Base-by-base conservation (phyloP, 2,329 filamentous ascomycete genomes). In the Fusarium mexicanum region DNA sequence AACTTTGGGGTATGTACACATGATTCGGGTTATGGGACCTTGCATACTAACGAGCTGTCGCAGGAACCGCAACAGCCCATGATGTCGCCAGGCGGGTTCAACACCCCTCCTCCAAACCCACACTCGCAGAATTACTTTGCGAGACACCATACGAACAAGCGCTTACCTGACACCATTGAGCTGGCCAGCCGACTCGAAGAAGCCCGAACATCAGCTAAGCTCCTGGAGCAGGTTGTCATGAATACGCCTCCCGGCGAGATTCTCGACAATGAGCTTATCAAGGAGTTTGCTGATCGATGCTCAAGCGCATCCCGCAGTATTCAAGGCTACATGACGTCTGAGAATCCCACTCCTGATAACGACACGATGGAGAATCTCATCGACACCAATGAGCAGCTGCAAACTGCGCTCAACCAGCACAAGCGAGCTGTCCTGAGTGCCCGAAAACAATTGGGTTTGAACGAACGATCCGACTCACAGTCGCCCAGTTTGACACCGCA, bases 311-410 rank as follows among this genome's bases (percentile, higher is more conserved):
- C 93, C 60, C 89, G 92, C 61, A 94, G 93, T 79, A 91, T 98
- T 76, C 95, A 98, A 79, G 87, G 87, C 38, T 98, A 97, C 84
- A 98, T 98, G 86, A 87, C 91, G 47, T 90, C 91, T 53, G 91
- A 93, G 64, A 89, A 94, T 80, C 95, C 96, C 1, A 81, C 90
- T 2, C 95, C 96, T 1, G 96, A 98, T 81, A 96, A 98, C 78
- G 93, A 98, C 76, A 98, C 96, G 3, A 94, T 98, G 89, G 91
- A 96, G 80, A 95, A 91, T 20, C 86, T 99, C 71, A 98, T 99
- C 79, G 95, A 98, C 82, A 96, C 94, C 20, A 98, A 97, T 80
- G 96, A 98, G 82, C 93, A 96, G 80, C 87, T 99, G 37, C 93
- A 94, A 69, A 90, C 93, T 50, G 92, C 95, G 0, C 87, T 96